A percentile compares a stretch with the other conserved stretches of the same genome.
Conservation (phyloP, 768 basidiomycete species). For the Psilocybe cubensis region DNA sequence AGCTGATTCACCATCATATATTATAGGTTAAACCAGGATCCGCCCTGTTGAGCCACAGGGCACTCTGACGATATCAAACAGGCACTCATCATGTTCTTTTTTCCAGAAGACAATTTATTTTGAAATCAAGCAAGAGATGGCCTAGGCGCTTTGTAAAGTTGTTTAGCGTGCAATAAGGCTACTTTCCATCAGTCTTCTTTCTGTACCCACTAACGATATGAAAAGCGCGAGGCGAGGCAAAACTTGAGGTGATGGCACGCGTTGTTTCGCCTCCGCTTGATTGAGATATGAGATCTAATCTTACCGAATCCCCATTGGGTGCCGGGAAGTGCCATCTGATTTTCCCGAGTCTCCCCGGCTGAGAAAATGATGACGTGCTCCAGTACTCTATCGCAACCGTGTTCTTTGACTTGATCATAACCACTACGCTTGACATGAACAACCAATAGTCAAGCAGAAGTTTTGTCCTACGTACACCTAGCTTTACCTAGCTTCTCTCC, state of each 20-base stretch:
- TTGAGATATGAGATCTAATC: background rate
- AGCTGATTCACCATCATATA: background rate
- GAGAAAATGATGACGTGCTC: too few species aligned
- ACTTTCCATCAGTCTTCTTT: background rate
- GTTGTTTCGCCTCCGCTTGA: background rate
- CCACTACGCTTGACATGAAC: background rate
- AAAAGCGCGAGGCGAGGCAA: background rate
- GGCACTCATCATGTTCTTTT: too few species aligned
- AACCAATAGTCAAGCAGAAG: background rate
- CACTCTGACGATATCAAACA: background rate
- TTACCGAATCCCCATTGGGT: background rate
- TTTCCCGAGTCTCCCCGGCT: background rate
- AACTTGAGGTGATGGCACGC: background rate
- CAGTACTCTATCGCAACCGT: too few species aligned
- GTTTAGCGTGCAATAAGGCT: background rate
- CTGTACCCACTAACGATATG: background rate
- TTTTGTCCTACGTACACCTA: background rate
- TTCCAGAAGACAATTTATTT: too few species aligned
- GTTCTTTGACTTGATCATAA: too few species aligned
- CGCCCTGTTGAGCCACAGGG: background rate
- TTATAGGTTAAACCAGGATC: too few species aligned
- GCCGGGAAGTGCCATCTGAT: background rate
- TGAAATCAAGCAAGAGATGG: too few species aligned
- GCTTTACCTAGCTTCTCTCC: too few species aligned
- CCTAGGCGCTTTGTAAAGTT: background rate